phyloP scores from a whole-genome alignment of 768 basidiomycete genomes.

The Neoboletus brunneissimus region DNA sequence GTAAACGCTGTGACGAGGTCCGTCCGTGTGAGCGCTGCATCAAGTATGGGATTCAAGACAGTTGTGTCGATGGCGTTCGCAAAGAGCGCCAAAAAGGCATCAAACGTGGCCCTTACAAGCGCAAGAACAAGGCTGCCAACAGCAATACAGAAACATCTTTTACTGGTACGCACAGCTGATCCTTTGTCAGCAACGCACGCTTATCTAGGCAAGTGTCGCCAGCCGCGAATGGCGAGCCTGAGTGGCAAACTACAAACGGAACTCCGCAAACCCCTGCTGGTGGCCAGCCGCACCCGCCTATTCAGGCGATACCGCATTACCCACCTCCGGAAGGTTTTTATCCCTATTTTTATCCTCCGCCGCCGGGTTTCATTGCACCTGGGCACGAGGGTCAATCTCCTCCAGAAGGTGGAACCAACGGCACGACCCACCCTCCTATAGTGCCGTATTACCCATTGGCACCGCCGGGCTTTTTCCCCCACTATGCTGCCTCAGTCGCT shows the following conservation, averaged over 20 bases:
- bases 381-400: slow-evolving; percentile 37
- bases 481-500: slow-evolving; percentile 27
- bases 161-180: slow-evolving; percentile 15
- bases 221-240: slow-evolving; percentile 28
- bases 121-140: slow-evolving; percentile 39
- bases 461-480: slow-evolving; percentile 41
- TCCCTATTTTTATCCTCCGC: slow-evolving; percentile 42
- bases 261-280: slow-evolving; percentile 13
- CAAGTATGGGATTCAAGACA: slow-evolving; percentile 57
- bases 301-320: slow-evolving; percentile 29
- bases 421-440: slow-evolving; percentile 28
- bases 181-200: slow-evolving; percentile 1
- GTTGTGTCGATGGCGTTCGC: slow-evolving; percentile 58
- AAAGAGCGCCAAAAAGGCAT: slow-evolving; percentile 65
- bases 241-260: slow-evolving; percentile 33
- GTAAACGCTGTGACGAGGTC: slow-evolving; percentile 55
- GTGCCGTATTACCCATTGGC: slow-evolving; percentile 38
- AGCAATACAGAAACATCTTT: slow-evolving; percentile 25
- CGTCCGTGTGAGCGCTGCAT: slow-evolving; percentile 63
- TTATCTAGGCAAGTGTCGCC: slow-evolving; percentile 15
- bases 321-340: slow-evolving; percentile 44
- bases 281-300: slow-evolving; percentile 25
- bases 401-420: slow-evolving; percentile 33
- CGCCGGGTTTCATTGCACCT: slow-evolving; percentile 39
- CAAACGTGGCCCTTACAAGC: slow-evolving; percentile 58